Base-by-base conservation (phyloP, 2,329 filamentous ascomycete species). In the Trichoderma gracile region DNA sequence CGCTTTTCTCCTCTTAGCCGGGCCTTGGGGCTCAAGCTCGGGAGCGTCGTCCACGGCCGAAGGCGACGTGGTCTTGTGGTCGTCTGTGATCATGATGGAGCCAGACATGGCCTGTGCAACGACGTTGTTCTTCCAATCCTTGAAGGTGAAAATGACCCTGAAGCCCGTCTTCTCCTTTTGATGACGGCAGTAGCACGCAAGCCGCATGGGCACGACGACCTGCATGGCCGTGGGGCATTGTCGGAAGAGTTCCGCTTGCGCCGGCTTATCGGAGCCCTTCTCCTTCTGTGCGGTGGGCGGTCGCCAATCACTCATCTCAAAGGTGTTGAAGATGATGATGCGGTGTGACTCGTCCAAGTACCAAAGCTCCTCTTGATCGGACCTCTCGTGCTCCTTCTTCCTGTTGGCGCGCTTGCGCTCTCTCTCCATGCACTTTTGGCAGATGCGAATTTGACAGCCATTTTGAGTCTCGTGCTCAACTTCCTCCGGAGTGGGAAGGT, bases 51-150 rank as follows among this genome's bases (percentile, higher is more conserved):
- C 49, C 17, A 23, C 14, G 27, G 49, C 17, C 12, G 49, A 52
- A 30, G 49, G 73, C 5, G 74, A 72, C 70, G 92, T 90, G 8
- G 92, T 97, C 79, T 98, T 98, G 80, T 98, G 94, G 73, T 99
- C 94, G 74, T 99, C 94, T 1, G 95, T 98, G 68, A 98, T 97
- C 85, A 97, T 94, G 68, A 98, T 96, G 0, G 92, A 91, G 63
- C 89, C 88, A 21, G 92, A 92, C 68, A 97, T 89, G 59, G 88
- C 87, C 77, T 99, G 94, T 7, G 92, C 91, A 49, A 98, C 80
- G 38, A 97, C 80, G 50, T 87, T 87, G 70, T 89, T 90, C 68
- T 86, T 80, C 72, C 86, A 86, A 76, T 97, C 92, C 73, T 93
- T 96, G 72, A 99, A 83, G 1, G 94, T 98, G 77, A 98, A 96